Percentiles rank a stretch among this genome's conserved stretches.
These are phyloP conservation scores for Arthrinium puccinioides DNA, from an alignment of 2,329 filamentous ascomycete species.

Conservation along the genomic window DNA sequence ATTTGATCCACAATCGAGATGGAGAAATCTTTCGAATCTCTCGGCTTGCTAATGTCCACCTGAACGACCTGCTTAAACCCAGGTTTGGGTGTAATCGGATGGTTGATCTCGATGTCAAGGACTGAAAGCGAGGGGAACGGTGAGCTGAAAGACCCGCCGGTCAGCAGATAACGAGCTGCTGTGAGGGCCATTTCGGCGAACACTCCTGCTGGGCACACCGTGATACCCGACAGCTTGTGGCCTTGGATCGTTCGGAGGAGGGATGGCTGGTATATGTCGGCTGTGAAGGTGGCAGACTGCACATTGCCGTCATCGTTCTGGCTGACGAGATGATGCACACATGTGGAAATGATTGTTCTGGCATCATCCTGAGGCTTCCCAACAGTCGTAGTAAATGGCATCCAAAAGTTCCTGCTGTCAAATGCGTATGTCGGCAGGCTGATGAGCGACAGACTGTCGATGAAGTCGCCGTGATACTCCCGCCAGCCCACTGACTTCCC, in stretches of 20 bases:
- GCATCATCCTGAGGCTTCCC: neutral
- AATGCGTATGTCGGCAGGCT: neutral
- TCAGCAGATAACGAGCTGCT: neutral
- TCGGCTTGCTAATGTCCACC: neutral
- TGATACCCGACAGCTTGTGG: neutral
- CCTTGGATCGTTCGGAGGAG: neutral
- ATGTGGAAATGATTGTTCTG: neutral
- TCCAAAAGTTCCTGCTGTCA: neutral
- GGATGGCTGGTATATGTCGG: neutral
- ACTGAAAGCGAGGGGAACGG: neutral
- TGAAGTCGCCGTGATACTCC: constrained; percentile 50
- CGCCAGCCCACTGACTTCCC: constrained; percentile 40
- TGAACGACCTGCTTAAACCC: neutral
- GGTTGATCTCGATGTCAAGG: neutral
- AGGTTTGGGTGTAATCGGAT: neutral
- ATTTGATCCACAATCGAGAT: neutral
- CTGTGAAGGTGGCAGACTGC: neutral
- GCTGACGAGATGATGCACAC: neutral
- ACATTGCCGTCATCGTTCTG: too few species aligned
- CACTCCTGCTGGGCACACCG: neutral
- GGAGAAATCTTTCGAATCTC: neutral
- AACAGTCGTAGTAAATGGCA: neutral
- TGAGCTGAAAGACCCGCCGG: neutral
- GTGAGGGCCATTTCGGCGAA: neutral
- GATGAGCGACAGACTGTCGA: neutral